Base-by-base conservation (phyloP, 805 yeast genomes). In the Vanderwaltozyma tropicalis region DNA sequence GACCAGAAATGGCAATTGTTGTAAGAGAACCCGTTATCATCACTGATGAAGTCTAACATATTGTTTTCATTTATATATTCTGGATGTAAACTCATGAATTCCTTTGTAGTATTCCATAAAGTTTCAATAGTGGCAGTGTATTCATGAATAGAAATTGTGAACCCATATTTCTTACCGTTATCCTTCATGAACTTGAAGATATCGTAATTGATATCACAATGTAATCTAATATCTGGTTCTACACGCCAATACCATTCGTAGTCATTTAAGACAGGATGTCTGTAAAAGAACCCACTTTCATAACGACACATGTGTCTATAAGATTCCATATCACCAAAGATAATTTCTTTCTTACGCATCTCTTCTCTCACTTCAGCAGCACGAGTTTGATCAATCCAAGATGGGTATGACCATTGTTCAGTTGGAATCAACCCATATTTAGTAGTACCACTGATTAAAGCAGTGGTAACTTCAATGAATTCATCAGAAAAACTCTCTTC, bases 241-340 rank as follows among this genome's bases (percentile, higher is more conserved):
- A 87, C 94, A 64, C 96, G 76, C 96, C 96, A 87, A 68, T 87
- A 87, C 71, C 80, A 87, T 43, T 82, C 86, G 59, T 77, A 86
- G n/a, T 83, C 79, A 39, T 67, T 67, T 69, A 87, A 58, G 41
- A 81, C 55, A 31, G 79, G 79, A 56, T 84, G 92, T 62, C 79
- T 74, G 69, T 73, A 86, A 63, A 87, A 87, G 63, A 86, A 82
- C 1, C 96, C 96, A 13, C 92, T 80, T 61, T 85, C 94, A 55
- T 71, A 87, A 55, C 96, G 73, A 62, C 95, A 86, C 95, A 86
- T 84, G 61, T 86, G 94, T 65, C 95, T 76, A 53, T 79, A 79
- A 2, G 85, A 74, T 43, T 64, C 69, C 14, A 79, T 72, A 44
- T 71, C 78, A 44, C 85, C 87, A 45, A 79, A 79, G 41, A 79